Evolutionary conservation across 208 protist genomes (phyloP).

Genomic region (Acanthamoeba sp.): DNA sequence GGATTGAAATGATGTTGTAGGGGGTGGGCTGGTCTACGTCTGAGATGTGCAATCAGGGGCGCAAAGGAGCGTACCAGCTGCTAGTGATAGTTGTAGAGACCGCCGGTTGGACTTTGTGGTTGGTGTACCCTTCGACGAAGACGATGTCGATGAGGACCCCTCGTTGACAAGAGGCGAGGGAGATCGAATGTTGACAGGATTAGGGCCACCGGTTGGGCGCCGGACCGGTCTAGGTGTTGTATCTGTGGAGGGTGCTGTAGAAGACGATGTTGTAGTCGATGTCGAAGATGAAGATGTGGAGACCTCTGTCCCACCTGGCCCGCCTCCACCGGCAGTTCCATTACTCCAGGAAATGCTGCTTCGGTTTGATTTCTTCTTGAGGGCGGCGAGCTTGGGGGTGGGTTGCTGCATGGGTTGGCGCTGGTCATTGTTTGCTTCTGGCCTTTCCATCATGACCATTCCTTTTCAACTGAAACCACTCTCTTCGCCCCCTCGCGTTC

Average conservation of each 20-base stretch:
- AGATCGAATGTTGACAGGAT: not conserved
- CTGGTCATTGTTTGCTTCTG: not conserved
- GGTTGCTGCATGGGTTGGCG: not conserved
- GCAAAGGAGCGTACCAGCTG: not conserved
- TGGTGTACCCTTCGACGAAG: not conserved
- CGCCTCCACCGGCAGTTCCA: not conserved
- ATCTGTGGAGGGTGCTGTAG: not conserved
- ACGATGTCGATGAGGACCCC: not conserved
- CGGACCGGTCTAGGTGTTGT: not conserved
- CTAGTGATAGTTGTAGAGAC: not conserved
- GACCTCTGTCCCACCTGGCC: not conserved
- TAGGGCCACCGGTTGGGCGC: not conserved
- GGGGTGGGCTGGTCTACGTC: too few species aligned
- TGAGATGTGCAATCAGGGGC: too few species aligned
- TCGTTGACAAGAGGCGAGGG: not conserved
- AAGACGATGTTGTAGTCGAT: not conserved
- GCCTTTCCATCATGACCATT: slow-evolving; percentile 28
- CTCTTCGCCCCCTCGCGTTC: not conserved
- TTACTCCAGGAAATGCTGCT: slow-evolving; percentile 2
- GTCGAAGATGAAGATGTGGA: too few species aligned
- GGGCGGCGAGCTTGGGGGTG: not conserved
- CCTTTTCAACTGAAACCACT: not conserved
- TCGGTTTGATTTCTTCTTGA: not conserved
- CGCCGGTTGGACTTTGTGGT: not conserved
- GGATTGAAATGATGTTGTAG: too few species aligned